These are phyloP conservation scores for Heritiera fomes DNA, from an alignment of 345 rosid genomes.

Conservation along the genomic window DNA sequence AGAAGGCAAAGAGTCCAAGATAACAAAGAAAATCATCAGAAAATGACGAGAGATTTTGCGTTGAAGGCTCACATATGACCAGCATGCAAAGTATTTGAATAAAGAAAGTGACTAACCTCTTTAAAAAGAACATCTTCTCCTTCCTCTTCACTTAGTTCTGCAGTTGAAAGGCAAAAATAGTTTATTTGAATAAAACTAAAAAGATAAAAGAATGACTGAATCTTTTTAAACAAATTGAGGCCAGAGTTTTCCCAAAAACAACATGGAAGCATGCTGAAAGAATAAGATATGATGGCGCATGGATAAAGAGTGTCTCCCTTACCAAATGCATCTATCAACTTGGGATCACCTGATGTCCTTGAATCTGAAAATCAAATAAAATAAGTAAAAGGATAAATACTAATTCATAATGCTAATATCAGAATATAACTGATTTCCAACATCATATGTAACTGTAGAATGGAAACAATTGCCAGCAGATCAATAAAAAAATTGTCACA, in stretches of 20 bases:
- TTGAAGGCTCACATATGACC: neutral
- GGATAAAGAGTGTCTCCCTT: slow-evolving; percentile 29
- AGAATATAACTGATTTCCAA: neutral
- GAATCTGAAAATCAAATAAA: slow-evolving; percentile 51
- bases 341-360: slow-evolving; percentile 60
- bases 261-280: neutral
- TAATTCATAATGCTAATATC: neutral
- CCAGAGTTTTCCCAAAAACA: neutral
- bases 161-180: slow-evolving; percentile 22
- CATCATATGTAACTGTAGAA: neutral
- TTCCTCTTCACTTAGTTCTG: slow-evolving; percentile 75
- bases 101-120: slow-evolving; percentile 48
- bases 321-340: slow-evolving; percentile 77
- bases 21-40: neutral
- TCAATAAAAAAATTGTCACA: neutral
- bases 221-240: neutral
- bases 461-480: neutral
- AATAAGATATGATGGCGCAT: neutral
- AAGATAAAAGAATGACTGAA: neutral
- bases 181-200: neutral
- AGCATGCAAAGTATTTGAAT: neutral
- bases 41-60: neutral
- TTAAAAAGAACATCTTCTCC: slow-evolving; percentile 91
- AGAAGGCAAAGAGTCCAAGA: neutral
- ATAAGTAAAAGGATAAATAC: neutral